A percentile compares a stretch with the other conserved stretches of the same genome.
phyloP scores from a whole-genome alignment of 345 rosid genomes.

The Hypericum androsaemum region DNA sequence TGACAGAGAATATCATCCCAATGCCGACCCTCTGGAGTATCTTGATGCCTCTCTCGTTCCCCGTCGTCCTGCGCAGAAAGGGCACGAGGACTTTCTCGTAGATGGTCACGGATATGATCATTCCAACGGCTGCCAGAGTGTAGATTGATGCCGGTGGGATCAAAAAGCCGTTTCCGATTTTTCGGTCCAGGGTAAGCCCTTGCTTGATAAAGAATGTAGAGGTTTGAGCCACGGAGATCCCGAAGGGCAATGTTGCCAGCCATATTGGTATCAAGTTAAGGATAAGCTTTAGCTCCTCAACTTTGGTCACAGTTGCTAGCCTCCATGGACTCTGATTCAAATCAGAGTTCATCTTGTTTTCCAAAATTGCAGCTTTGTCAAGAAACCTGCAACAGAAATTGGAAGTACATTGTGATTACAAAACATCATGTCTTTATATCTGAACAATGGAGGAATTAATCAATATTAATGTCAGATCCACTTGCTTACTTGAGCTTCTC shows the following conservation, averaged over 20 bases:
- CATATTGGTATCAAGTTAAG: slow-evolving; percentile 87
- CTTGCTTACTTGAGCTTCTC: slow-evolving; percentile 52
- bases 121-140: slow-evolving; percentile 42
- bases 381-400: slow-evolving; percentile 43
- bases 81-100: slow-evolving; percentile 56
- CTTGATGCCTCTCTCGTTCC: slow-evolving; percentile 62
- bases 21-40: slow-evolving; percentile 87
- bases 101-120: slow-evolving; percentile 39
- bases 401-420: neutral
- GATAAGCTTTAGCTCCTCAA: slow-evolving; percentile 80
- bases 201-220: slow-evolving; percentile 94
- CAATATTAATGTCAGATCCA: neutral
- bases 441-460: neutral
- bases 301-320: slow-evolving; percentile 67
- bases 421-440: neutral
- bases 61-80: slow-evolving; percentile 29
- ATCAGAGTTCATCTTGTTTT: slow-evolving; percentile 21
- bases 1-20: slow-evolving; percentile 67
- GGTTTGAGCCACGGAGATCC: slow-evolving; percentile 60
- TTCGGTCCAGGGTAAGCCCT: slow-evolving; percentile 37
- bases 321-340: slow-evolving; percentile 59
- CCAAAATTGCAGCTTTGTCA: slow-evolving; percentile 75
- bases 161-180: slow-evolving; percentile 29
- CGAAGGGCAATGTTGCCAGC: slow-evolving; percentile 68
- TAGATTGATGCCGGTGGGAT: slow-evolving; percentile 56